Evolutionary conservation across 805 yeast species (phyloP), one percentile per base, ranked within the genome.

Genomic region (Limtongozyma cylindracea): DNA sequence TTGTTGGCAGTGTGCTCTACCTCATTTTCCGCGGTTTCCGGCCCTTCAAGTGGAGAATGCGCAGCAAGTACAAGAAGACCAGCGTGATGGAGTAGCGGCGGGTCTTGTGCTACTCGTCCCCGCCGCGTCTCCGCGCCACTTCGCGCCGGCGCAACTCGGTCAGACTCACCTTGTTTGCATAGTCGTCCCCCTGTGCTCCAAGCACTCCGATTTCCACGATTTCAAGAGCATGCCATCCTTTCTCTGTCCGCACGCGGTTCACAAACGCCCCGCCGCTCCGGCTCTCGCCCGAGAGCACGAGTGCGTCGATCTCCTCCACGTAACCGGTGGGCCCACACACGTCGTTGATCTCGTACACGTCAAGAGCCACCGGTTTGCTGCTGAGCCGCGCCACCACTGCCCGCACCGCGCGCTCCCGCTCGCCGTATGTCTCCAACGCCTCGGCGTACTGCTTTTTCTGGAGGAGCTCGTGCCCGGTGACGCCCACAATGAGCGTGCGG

Each of bases 321-420:
- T 58, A 54, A 0, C 78, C 92, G 0, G 98, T 80, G 4, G 96
- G 98, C 0, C 99, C 99, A 44, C 91, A 80, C 0, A 82, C 58
- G 38, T 88, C 96, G 27, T 66, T 57, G 20, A 88, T 67, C 29
- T 70, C 63, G 22, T 56, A 58, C 2, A 70, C 46, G 14, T 65
- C 63, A 8, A 64, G 45, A 0, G 29, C 25, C 4, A 84, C 27
- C 35, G 78, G 78, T 0, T 33, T 22, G n/a, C n/a, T n/a, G n/a
- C n/a, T n/a, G n/a, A n/a, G n/a, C n/a, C n/a, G n/a, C n/a, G n/a
- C n/a, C 2, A 37, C 27, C 0, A 72, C 73, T 1, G 36, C 37
- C 1, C 32, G 31, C 5, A 52, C 50, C 25, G 98, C 53, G 9
- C 21, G 23, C 1, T 54, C 58, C 31, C 56, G 73, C 0, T 60